These are phyloP conservation scores for Metschnikowia aberdeeniae DNA, from an alignment of 805 yeast genomes.

Conservation along the genomic window DNA sequence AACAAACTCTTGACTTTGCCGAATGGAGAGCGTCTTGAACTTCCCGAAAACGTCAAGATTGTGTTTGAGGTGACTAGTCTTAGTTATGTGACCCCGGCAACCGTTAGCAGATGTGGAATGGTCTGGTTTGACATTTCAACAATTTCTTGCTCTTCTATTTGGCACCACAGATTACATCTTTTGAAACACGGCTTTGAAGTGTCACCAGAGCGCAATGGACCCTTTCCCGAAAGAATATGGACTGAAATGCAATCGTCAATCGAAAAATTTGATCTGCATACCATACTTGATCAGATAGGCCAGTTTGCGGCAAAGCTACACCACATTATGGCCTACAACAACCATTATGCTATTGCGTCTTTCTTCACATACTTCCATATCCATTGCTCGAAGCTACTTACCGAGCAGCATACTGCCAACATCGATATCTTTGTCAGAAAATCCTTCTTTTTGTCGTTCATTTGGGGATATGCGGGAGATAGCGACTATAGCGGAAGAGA, in stretches of 20 bases:
- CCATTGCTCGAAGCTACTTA: conserved; percentile 25
- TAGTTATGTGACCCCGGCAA: conserved; percentile 77
- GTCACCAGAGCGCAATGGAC: conserved; percentile 1
- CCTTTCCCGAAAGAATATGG: conserved; percentile 10
- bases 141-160: conserved; percentile 17
- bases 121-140: conserved; percentile 56
- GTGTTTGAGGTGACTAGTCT: conserved; percentile 75
- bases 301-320: conserved; percentile 21
- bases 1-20: conserved; percentile 78
- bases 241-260: conserved; percentile 10
- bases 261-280: background rate
- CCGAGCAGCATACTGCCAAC: conserved; percentile 19
- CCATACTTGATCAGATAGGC: conserved; percentile 15
- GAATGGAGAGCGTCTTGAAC: conserved; percentile 75
- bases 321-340: conserved; percentile 53
- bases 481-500: conserved; percentile 36
- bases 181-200: conserved; percentile 3
- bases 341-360: conserved; percentile 34
- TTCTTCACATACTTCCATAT: conserved; percentile 38
- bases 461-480: conserved; percentile 71
- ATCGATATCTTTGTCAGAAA: conserved; percentile 27
- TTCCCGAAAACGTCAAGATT: conserved; percentile 61
- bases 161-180: conserved; percentile 10
- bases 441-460: conserved; percentile 34
- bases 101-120: conserved; percentile 90